Evolutionary conservation across 805 yeast species (phyloP).

Genomic region (Saccharomyces eubayanus): DNA sequence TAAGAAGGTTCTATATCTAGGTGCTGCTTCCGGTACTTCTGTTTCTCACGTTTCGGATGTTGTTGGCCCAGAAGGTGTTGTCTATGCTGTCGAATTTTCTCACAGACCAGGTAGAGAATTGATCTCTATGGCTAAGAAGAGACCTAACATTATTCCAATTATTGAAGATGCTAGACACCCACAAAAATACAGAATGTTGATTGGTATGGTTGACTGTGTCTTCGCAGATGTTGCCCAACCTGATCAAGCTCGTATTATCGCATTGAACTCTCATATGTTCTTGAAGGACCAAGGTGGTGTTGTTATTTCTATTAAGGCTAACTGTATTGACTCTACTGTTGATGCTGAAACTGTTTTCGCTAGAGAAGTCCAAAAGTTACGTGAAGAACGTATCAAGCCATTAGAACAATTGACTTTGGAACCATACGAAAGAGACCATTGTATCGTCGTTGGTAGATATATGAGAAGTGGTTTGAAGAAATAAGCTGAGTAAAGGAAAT

Average conservation of each 20-base stretch:
- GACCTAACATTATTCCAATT: constrained; percentile 97
- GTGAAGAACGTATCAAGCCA: constrained; percentile 98
- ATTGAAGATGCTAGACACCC: constrained; percentile 99
- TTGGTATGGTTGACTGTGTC: constrained; percentile 97
- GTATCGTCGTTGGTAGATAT: constrained; percentile 96
- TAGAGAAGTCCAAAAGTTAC: constrained; percentile 96
- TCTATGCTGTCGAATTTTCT: constrained; percentile 97
- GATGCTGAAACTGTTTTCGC: constrained; percentile 99
- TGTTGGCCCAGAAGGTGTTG: constrained; percentile 98
- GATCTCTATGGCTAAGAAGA: constrained; percentile 99
- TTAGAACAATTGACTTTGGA: constrained; percentile 96
- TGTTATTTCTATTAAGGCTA: constrained; percentile 96
- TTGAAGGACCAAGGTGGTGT: constrained; percentile 98
- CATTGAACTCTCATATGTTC: constrained; percentile 95
- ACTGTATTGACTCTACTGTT: constrained; percentile 99
- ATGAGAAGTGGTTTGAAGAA: constrained; percentile 68
- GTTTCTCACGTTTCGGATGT: constrained; percentile 97
- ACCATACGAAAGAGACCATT: constrained; percentile 99
- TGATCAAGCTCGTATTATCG: constrained; percentile 99
- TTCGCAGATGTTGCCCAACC: constrained; percentile 99
- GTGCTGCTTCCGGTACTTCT: constrained; percentile 99
- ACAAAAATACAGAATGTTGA: constrained; percentile 97
- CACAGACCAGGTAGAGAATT: constrained; percentile 99
- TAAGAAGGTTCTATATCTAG: constrained; percentile 90
- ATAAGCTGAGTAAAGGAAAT: constrained; percentile 15